Evolutionary conservation across 163 green algal genomes (phyloP).

Genomic region (Volvox carteri): DNA sequence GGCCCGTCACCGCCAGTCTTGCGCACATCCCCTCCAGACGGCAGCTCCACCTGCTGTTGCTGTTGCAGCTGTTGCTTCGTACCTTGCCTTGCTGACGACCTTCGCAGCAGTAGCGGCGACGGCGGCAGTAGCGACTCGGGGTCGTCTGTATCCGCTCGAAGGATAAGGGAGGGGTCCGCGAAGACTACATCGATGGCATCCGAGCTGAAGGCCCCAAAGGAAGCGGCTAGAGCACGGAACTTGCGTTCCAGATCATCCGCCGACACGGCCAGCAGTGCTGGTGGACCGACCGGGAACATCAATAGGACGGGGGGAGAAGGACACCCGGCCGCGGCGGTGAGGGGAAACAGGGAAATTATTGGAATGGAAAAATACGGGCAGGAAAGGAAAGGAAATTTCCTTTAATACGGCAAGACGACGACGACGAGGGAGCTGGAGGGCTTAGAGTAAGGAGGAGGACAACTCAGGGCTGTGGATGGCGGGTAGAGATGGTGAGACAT

Average conservation of each 20-base stretch:
- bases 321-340: no score
- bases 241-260: conserved; percentile 46
- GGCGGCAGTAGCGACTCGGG: neutral
- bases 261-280: conserved; percentile 57
- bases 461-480: no score
- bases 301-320: neutral
- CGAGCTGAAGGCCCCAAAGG: conserved; percentile 60
- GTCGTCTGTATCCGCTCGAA: conserved; percentile 18
- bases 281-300: neutral
- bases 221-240: conserved; percentile 54
- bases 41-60: neutral
- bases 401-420: no score
- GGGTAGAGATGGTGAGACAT: no score
- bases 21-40: neutral
- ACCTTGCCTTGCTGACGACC: neutral
- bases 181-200: conserved; percentile 70
- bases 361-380: no score
- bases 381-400: no score
- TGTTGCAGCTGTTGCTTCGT: neutral
- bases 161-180: conserved; percentile 63
- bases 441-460: no score
- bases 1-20: neutral
- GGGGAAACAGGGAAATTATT: no score
- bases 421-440: no score
- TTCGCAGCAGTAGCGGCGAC: no score